Evolutionary conservation across 1,139 yeast species (phyloP).

Genomic region (Keqinozyma sinolaborantium): DNA sequence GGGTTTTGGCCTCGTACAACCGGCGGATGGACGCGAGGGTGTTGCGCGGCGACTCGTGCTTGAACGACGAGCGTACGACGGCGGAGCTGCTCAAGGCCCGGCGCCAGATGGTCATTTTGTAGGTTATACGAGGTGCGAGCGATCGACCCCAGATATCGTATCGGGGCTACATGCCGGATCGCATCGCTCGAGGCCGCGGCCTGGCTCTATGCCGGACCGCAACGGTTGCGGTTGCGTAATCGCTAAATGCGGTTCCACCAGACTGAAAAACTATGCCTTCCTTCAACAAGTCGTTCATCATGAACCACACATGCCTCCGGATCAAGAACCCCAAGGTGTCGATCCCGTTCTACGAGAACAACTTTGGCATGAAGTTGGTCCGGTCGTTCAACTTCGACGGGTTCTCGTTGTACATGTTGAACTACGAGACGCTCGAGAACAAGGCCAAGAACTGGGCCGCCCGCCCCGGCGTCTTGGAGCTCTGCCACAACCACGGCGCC

Average conservation of each 20-base stretch:
- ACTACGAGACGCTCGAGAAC: slow-evolving; percentile 48
- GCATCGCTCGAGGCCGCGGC: too few relatives aligned
- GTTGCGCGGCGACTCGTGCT: slow-evolving; percentile 14
- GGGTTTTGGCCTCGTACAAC: slow-evolving; percentile 38
- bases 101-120: too few relatives aligned
- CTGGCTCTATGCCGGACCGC: too few relatives aligned
- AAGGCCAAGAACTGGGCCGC: slow-evolving; percentile 47
- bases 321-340: slow-evolving; percentile 78
- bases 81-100: slow-evolving; percentile 2
- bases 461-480: slow-evolving; percentile 77
- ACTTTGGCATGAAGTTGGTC: slow-evolving; percentile 71
- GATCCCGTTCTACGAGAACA: slow-evolving; percentile 65
- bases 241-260: too few relatives aligned
- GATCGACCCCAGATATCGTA: too few relatives aligned
- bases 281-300: slow-evolving; percentile 35
- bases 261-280: slow-evolving; percentile 25
- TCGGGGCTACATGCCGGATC: too few relatives aligned
- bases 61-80: slow-evolving; percentile 7
- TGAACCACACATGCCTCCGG: slow-evolving; percentile 75
- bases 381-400: slow-evolving; percentile 52
- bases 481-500: slow-evolving; percentile 77
- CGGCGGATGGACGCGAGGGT: slow-evolving; percentile 43
- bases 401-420: slow-evolving; percentile 68
- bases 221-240: too few relatives aligned
- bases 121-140: too few relatives aligned